These are phyloP conservation scores for Mucor sp. DNA, from an alignment of 371 early-diverging fungal genomes.

Conservation along the genomic window DNA sequence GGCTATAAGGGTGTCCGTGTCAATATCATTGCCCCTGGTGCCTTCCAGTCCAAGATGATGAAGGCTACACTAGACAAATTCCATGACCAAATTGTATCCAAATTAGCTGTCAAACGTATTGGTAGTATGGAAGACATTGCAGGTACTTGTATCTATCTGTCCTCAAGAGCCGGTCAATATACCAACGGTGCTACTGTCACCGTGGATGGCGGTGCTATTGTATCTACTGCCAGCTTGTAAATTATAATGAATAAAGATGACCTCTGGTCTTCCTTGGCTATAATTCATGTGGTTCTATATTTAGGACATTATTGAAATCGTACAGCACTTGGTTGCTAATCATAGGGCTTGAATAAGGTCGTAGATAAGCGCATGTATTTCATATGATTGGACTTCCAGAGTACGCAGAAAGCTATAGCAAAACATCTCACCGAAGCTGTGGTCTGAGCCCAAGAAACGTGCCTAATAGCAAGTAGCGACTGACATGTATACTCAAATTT, in stretches of 20 bases:
- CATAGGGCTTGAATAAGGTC: too few species aligned
- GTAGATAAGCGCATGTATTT: too few species aligned
- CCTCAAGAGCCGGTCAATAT: conserved; percentile 80
- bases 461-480: too few species aligned
- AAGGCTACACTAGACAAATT: conserved; percentile 65
- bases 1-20: conserved; percentile 67
- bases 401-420: too few species aligned
- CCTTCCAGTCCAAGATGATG: conserved; percentile 91
- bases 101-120: conserved; percentile 73
- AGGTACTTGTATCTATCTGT: conserved; percentile 80
- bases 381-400: too few species aligned
- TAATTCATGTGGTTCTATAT: too few species aligned
- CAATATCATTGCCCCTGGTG: conserved; percentile 90
- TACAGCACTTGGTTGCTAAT: too few species aligned
- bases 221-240: conserved; percentile 7
- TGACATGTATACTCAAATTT: too few species aligned
- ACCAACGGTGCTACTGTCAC: conserved; percentile 83
- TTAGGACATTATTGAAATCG: too few species aligned
- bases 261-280: too few species aligned
- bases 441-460: too few species aligned
- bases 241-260: background rate
- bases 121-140: conserved; percentile 87
- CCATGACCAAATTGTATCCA: conserved; percentile 57
- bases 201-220: conserved; percentile 81
- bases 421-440: too few species aligned